phyloP scores from a whole-genome alignment of 768 basidiomycete species.

The Lentinula detonsa region DNA sequence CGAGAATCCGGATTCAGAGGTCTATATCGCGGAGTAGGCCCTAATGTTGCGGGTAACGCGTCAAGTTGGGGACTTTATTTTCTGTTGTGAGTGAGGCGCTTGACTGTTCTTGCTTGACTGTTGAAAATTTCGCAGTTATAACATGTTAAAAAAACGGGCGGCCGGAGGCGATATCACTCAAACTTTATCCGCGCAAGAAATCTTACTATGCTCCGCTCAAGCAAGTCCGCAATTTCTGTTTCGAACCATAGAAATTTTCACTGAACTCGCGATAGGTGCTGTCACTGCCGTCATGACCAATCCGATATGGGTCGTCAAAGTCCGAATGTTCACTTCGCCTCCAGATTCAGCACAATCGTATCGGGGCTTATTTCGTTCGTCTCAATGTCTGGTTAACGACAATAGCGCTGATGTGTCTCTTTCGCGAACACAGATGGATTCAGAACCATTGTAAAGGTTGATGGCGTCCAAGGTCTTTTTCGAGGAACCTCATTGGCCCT shows the following conservation, averaged over 20 bases:
- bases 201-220: constrained; percentile 88
- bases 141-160: constrained; percentile 84
- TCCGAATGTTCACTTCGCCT: constrained; percentile 88
- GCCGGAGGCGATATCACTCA: constrained; percentile 59
- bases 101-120: neutral
- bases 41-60: constrained; percentile 93
- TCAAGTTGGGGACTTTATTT: constrained; percentile 98
- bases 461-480: constrained; percentile 79
- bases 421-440: neutral
- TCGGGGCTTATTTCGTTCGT: constrained; percentile 69
- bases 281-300: constrained; percentile 93
- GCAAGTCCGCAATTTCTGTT: constrained; percentile 69
- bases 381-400: constrained; percentile 8
- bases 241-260: constrained; percentile 6
- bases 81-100: constrained; percentile 67
- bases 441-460: constrained; percentile 55
- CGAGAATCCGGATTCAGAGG: constrained; percentile 74
- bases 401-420: neutral
- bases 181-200: constrained; percentile 68
- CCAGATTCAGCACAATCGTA: constrained; percentile 67
- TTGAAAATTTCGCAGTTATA: constrained; percentile 54
- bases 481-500: constrained; percentile 85
- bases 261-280: constrained; percentile 56
- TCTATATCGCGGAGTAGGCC: constrained; percentile 82
- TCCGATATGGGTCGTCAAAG: constrained; percentile 96